A percentile compares a stretch with the other conserved stretches of the same genome.
These are phyloP conservation scores for Colletotrichum shisoi DNA, from an alignment of 2,329 filamentous ascomycete species.

Conservation along the genomic window DNA sequence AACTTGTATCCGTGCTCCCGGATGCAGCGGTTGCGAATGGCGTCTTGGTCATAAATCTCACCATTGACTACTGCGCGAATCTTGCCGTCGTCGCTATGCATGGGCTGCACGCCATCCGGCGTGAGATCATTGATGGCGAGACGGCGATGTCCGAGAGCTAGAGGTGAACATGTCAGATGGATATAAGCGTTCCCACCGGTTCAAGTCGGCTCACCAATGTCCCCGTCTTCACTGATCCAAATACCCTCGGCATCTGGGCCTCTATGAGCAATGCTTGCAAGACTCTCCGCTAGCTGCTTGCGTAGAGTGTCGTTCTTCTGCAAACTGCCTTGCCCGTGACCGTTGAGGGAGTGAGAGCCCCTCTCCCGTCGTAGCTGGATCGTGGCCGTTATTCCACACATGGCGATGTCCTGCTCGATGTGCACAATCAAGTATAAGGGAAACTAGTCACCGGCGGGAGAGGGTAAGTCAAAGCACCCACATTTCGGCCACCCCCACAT, in stretches of 20 bases:
- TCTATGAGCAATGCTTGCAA: conserved; percentile 44
- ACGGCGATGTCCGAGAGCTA: conserved; percentile 57
- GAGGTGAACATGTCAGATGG: background rate
- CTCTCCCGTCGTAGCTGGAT: conserved; percentile 3
- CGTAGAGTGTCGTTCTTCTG: background rate
- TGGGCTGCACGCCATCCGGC: conserved; percentile 56
- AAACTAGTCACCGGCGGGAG: too few relatives aligned
- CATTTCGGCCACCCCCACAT: too few relatives aligned
- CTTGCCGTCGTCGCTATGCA: conserved; percentile 48
- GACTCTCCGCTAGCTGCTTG: conserved; percentile 18
- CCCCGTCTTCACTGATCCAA: conserved; percentile 42
- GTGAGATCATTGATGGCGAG: conserved; percentile 62
- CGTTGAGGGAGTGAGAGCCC: background rate
- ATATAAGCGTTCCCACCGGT: background rate
- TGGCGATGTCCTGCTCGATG: background rate
- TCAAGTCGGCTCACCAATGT: conserved; percentile 14
- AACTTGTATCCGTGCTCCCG: conserved; percentile 54
- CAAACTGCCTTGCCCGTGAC: background rate
- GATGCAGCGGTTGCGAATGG: conserved; percentile 51
- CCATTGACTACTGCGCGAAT: conserved; percentile 66
- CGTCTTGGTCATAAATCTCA: conserved; percentile 64
- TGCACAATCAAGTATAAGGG: background rate
- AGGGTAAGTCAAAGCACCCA: too few relatives aligned
- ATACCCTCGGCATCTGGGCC: conserved; percentile 46
- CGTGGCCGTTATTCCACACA: conserved; percentile 36